Evolutionary conservation across 129 eudicot genomes (phyloP).

Genomic region (Mikania micrantha): DNA sequence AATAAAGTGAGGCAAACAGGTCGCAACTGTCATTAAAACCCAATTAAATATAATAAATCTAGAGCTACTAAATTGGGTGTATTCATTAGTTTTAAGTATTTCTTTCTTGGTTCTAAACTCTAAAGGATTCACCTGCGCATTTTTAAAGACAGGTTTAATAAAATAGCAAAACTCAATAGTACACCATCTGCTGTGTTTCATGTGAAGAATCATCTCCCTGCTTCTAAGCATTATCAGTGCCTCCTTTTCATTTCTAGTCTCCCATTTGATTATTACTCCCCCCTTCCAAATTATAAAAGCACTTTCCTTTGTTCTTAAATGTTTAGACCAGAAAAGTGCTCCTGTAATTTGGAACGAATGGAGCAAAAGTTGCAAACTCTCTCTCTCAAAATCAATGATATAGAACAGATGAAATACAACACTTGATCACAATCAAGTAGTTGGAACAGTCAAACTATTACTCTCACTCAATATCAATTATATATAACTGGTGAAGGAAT

Average conservation of each 20-base stretch:
- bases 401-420: slow-evolving; percentile 1
- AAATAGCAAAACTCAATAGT: background rate
- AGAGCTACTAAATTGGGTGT: background rate
- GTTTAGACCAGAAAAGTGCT: slow-evolving; percentile 32
- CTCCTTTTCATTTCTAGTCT: slow-evolving; percentile 14
- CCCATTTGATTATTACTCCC: slow-evolving; percentile 18
- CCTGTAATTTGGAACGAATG: slow-evolving; percentile 30
- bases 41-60: background rate
- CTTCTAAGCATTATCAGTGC: slow-evolving; percentile 5
- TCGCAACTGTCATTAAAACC: background rate
- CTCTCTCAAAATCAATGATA: slow-evolving; percentile 5
- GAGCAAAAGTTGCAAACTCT: no score
- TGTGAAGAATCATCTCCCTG: background rate
- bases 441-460: background rate
- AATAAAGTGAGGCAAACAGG: background rate
- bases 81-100: background rate
- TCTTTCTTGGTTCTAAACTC: background rate
- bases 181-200: slow-evolving; percentile 1
- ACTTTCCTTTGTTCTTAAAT: slow-evolving; percentile 18
- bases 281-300: slow-evolving; percentile 41
- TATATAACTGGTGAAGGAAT: background rate
- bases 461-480: background rate
- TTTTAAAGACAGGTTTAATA: background rate
- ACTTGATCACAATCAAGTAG: slow-evolving; percentile 1
- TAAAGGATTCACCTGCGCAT: no score